These are phyloP conservation scores for Vaccinium darrowii DNA, from an alignment of 148 eudicot species.

Conservation along the genomic window DNA sequence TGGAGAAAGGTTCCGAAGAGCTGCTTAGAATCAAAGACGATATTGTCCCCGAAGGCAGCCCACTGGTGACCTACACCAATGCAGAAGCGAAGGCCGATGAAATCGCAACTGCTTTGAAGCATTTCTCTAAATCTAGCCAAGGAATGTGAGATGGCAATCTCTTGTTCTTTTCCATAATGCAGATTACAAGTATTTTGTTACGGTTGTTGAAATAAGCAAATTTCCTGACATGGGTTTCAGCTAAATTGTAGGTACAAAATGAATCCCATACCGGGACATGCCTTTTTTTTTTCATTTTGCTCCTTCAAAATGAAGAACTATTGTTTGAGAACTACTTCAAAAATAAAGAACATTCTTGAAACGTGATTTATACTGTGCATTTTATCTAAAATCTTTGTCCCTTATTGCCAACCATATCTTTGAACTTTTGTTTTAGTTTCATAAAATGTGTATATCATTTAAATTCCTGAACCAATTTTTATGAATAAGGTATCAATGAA, in stretches of 20 bases:
- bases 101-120: slow-evolving; percentile 51
- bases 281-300: background rate
- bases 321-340: too few relatives aligned
- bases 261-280: slow-evolving; percentile 17
- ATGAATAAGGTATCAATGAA: too few relatives aligned
- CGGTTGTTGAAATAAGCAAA: background rate
- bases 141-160: slow-evolving; percentile 6
- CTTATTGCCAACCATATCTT: too few relatives aligned
- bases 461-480: too few relatives aligned
- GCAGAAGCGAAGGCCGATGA: slow-evolving; percentile 38
- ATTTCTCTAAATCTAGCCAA: slow-evolving; percentile 36
- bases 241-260: slow-evolving; percentile 12
- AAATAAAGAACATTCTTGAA: too few relatives aligned
- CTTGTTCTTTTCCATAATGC: background rate
- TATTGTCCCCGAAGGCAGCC: slow-evolving; percentile 59
- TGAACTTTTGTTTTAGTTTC: too few relatives aligned
- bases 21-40: slow-evolving; percentile 58
- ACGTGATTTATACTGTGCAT: too few relatives aligned
- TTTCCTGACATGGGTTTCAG: slow-evolving; percentile 2
- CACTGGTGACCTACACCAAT: slow-evolving; percentile 36
- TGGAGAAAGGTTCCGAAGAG: slow-evolving; percentile 58
- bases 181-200: background rate
- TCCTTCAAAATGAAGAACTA: too few relatives aligned
- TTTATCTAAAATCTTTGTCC: too few relatives aligned
- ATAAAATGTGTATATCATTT: too few relatives aligned